These are phyloP conservation scores for Moesziomyces sp. DNA, from an alignment of 1,284 basidiomycete genomes.

Conservation along the genomic window DNA sequence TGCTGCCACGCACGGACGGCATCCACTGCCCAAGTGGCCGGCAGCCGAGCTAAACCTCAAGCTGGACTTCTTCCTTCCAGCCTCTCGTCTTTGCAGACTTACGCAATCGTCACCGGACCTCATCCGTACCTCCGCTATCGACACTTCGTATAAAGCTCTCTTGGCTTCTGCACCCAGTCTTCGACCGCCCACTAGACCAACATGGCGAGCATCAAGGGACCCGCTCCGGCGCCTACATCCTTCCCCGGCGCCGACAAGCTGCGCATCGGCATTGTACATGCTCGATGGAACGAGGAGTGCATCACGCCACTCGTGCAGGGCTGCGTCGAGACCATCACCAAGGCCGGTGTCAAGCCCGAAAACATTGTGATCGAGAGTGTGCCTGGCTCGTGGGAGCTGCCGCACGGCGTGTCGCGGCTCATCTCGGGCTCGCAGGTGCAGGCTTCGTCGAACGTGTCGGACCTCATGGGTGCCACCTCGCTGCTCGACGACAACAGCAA, in stretches of 20 bases:
- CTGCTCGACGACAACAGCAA: slow-evolving; percentile 51
- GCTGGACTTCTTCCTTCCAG: background rate
- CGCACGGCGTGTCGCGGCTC: slow-evolving; percentile 68
- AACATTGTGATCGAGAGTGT: slow-evolving; percentile 93
- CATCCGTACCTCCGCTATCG: no score
- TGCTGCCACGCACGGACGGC: slow-evolving; percentile 9
- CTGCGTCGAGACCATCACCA: slow-evolving; percentile 79
- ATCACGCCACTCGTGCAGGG: slow-evolving; percentile 86
- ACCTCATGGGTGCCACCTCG: slow-evolving; percentile 79
- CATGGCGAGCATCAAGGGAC: slow-evolving; percentile 62
- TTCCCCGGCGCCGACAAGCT: slow-evolving; percentile 60
- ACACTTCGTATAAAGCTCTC: background rate
- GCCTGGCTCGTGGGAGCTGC: slow-evolving; percentile 74
- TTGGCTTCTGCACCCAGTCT: background rate
- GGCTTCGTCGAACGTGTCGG: slow-evolving; percentile 76
- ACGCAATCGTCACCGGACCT: background rate
- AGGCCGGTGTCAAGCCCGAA: slow-evolving; percentile 84
- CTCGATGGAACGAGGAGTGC: slow-evolving; percentile 82
- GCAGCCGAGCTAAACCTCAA: background rate
- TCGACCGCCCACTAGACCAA: background rate
- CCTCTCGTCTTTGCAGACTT: background rate
- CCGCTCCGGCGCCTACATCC: slow-evolving; percentile 60
- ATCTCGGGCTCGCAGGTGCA: slow-evolving; percentile 87
- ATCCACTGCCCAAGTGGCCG: background rate
- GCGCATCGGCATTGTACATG: slow-evolving; percentile 66